Conservation (phyloP, 257 asterid species). For the Datura wrightii region DNA sequence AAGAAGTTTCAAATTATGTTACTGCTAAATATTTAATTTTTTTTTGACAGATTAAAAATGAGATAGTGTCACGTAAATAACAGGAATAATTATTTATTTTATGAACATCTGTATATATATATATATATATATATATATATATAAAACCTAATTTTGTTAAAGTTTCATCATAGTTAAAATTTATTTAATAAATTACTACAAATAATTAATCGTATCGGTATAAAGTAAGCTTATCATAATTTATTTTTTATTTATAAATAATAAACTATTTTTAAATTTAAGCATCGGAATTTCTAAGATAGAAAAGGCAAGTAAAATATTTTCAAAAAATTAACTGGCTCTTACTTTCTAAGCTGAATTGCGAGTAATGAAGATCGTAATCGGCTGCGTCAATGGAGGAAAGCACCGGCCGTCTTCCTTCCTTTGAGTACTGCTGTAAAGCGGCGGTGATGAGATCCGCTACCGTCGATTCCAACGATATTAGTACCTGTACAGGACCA, state of each 20-base stretch:
- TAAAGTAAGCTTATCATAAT: background rate
- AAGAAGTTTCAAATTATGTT: too few species aligned
- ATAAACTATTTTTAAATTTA: background rate
- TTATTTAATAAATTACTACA: background rate
- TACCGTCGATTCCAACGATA: slow-evolving; percentile 76
- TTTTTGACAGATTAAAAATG: too few species aligned
- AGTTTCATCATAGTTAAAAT: background rate
- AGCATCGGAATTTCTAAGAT: background rate
- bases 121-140: too few species aligned
- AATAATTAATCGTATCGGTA: background rate
- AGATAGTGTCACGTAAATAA: too few species aligned
- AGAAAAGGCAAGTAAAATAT: background rate
- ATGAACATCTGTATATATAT: too few species aligned
- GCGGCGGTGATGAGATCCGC: slow-evolving; percentile 72
- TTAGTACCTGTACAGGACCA: slow-evolving; percentile 77
- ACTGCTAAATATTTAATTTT: too few species aligned
- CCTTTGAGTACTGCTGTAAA: slow-evolving; percentile 68
- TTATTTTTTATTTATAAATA: background rate
- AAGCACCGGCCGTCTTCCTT: slow-evolving; percentile 63
- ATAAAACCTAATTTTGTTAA: background rate
- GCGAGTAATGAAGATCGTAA: slow-evolving; percentile 88
- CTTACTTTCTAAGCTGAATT: slow-evolving; percentile 89
- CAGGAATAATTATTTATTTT: too few species aligned
- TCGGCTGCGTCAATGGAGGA: slow-evolving; percentile 44
- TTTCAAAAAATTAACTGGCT: background rate